Evolutionary conservation across 495 filamentous ascomycete genomes (phyloP), one percentile per base, ranked within the genome.

Genomic region (Neurospora sp.): DNA sequence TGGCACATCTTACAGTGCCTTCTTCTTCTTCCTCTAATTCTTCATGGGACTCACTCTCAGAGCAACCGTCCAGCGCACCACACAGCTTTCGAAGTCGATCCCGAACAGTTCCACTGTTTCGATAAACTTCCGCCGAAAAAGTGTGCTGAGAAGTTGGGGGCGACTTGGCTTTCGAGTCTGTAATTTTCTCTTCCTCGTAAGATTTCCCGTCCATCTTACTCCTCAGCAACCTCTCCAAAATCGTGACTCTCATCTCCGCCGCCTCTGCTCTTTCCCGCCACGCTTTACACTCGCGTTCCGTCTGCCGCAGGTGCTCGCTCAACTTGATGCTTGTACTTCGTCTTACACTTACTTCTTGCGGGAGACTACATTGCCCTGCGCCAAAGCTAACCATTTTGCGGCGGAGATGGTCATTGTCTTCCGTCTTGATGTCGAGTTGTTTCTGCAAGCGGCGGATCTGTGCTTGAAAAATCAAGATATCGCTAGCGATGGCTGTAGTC

Each of bases 261-360:
- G 79, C 76, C 77, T 87, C 83, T 1, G 88, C 88, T 70, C 86
- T 79, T 37, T 78, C 79, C 71, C 82, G 83, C 88, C 88, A 90
- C 70, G 79, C 78, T 39, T 78, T 74, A 49, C 81, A 76, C 69
- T 88, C 86, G 35, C 79, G 79, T 71, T 82, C 83, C n/a, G 83
- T 80, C 5, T 81, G 75, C 20, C 82, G 76, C 39, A 90, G 78
- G 74, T 85, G 80, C 72, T 85, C 82, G 46, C 80, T 81, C 49
- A 88, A 66, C 9, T 79, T 80, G 0, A 66, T 66, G 54, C 54
- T 66, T 18, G 54, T 37, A 27, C 54, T 66, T 66, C 54, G 54
- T 16, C 54, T 2, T 8, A 18, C 54, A 14, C 54, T 66, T 35
- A 66, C 54, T 31, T 66, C 54, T 37, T 31, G 35, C 23, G 54